phyloP scores from a whole-genome alignment of 2,329 filamentous ascomycete genomes.

The Neoscytalidium dimidiatum region DNA sequence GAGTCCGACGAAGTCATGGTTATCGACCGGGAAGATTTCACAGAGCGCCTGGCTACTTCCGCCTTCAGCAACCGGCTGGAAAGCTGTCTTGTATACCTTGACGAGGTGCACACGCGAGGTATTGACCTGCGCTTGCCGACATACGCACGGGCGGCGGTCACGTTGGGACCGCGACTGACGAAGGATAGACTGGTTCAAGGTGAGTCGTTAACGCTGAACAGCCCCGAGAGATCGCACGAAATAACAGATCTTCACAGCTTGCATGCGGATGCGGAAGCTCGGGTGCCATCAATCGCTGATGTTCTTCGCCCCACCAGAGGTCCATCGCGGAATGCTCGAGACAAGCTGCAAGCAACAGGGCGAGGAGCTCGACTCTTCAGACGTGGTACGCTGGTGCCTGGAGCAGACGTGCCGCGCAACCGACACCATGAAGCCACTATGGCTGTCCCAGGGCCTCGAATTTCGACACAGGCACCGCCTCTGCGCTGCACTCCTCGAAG shows the following conservation, averaged over 20 bases:
- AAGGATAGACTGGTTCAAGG: slow-evolving; percentile 72
- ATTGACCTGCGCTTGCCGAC: slow-evolving; percentile 66
- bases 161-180: slow-evolving; percentile 63
- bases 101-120: slow-evolving; percentile 70
- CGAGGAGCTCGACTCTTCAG: not conserved
- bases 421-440: not conserved
- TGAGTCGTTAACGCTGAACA: too few relatives aligned
- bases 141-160: slow-evolving; percentile 65
- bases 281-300: slow-evolving; percentile 46
- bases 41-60: slow-evolving; percentile 58
- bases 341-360: not conserved
- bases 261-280: slow-evolving; percentile 11
- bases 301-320: slow-evolving; percentile 42
- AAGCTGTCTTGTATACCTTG: slow-evolving; percentile 66
- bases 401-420: not conserved
- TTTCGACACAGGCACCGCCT: not conserved
- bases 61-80: slow-evolving; percentile 59
- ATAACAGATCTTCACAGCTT: not conserved
- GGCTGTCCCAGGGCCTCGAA: slow-evolving; percentile 5
- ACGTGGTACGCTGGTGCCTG: slow-evolving; percentile 1
- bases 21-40: slow-evolving; percentile 48
- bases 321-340: slow-evolving; percentile 54
- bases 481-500: not conserved
- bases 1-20: slow-evolving; percentile 58
- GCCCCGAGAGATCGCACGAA: slow-evolving; percentile 51